Evolutionary conservation across 2,329 filamentous ascomycete species (phyloP), one percentile per base, ranked within the genome.

Genomic region (Phaeophleospora eucalypticola): DNA sequence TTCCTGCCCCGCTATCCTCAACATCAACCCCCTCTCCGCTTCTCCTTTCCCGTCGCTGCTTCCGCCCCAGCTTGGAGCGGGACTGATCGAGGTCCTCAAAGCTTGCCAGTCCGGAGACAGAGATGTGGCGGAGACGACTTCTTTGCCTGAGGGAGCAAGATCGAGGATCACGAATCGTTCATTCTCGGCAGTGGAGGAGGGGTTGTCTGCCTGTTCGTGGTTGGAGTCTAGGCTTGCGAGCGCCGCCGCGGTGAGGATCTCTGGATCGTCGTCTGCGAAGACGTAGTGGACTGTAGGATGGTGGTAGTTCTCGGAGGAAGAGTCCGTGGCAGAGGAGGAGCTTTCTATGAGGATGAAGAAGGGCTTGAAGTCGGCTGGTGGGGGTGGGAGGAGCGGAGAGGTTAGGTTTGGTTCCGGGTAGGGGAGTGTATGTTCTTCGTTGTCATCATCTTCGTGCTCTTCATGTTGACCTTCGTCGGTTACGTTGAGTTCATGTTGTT

Each of bases 281-380:
- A 97, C 79, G 71, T 97, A 97, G 71, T 91, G 89, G 1, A 95
- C 82, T 43, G 81, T 82, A 1, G 91, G 93, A 65, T 97, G 90
- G 60, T 88, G 78, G 52, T 88, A 86, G 37, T 87, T 80, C 58
- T 81, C 78, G n/a, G n/a, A n/a, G n/a, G n/a, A n/a, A n/a, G n/a
- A n/a, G 24, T 12, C 24, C 7, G 7, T 29, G 6, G 6, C 24
- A 29, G n/a, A n/a, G 7, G 80, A 83, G n/a, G 81, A 78, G 9
- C 95, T 89, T 62, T 87, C 82, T 54, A 97, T 76, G 35, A 96
- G 75, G 1, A 88, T 86, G 73, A 95, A 96, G 72, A 95, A 85
- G 2, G 89, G 87, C 36, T 82, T 77, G 67, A 95, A 91, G 71
- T 65, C 71, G 6, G 24, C 7, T 29, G 24, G 24, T 51, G 68